Conservation (phyloP, 257 asterid genomes). For the Scutellaria minor region DNA sequence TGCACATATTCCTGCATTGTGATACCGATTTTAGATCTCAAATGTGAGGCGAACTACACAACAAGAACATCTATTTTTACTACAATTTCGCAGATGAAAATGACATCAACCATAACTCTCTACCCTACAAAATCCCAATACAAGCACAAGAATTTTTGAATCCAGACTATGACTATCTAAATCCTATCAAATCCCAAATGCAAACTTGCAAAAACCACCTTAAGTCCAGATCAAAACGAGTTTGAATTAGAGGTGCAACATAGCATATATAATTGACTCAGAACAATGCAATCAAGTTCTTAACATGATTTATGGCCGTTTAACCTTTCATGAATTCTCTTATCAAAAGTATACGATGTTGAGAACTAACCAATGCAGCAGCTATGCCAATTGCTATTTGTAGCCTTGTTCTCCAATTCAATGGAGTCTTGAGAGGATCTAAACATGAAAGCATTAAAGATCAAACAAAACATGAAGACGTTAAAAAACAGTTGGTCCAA, state of each 20-base stretch:
- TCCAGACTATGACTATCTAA: too few relatives aligned
- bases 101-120: too few relatives aligned
- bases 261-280: not conserved
- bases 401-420: constrained; percentile 88
- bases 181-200: too few relatives aligned
- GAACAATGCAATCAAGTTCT: not conserved
- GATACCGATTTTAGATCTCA: not conserved
- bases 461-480: constrained; percentile 6
- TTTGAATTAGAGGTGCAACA: too few relatives aligned
- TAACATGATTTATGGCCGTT: not conserved
- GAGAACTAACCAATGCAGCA: constrained; percentile 83
- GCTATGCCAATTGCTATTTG: constrained; percentile 77
- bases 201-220: too few relatives aligned
- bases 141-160: too few relatives aligned
- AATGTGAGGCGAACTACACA: not conserved
- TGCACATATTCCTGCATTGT: constrained; percentile 81
- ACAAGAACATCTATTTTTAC: too few relatives aligned
- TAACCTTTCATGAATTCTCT: not conserved
- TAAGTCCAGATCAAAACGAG: too few relatives aligned
- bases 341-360: constrained; percentile 3
- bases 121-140: too few relatives aligned
- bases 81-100: too few relatives aligned
- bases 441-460: constrained; percentile 33
- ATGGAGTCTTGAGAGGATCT: constrained; percentile 93
- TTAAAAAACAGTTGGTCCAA: constrained; percentile 5